Evolutionary conservation across 441 rosid species (phyloP), one percentile per base, ranked within the genome.

Genomic region (Gossypium lobatum): DNA sequence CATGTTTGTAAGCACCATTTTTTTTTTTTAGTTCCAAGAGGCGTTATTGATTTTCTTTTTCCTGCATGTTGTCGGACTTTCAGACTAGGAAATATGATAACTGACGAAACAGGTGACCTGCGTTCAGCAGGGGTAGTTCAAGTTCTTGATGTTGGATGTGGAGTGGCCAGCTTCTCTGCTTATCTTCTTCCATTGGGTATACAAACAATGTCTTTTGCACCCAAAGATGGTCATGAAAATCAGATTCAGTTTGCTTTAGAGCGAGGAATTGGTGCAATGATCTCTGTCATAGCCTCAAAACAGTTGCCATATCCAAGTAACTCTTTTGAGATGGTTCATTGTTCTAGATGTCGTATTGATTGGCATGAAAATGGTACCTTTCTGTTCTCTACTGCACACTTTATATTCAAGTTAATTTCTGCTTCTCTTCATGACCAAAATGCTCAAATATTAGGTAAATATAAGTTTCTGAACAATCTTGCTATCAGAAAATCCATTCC

Each of bases 171-270:
- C 85, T 95, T 95, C 79, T 89, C 97, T 13, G 99, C 98, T 63
- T 95, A 88, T 83, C 97, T 95, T 73, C 86, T 95, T 83, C 82
- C 96, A 25, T 82, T 89, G 71, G 86, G 86, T 82, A 88, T 95
- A 84, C 95, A 87, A 70, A 91, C 98, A 20, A 87, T 93, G 96
- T 95, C 99, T 3, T 91, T 95, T 85, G 99, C 98, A 76, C 99
- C 99, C 52, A 91, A 88, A 82, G 98, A 95, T 85, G 80, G 88
- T 59, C 95, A 95, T 83, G 99, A 95, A 73, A 95, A 93, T 80
- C 99, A 95, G 87, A 95, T 93, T 85, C 98, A 95, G 76, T 95
- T 95, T 88, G 96, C 97, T 66, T 86, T 95, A 68, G 99, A 95
- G 79, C 85, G 99, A 76, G 99, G 99, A 60, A 81, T 95, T 26